These are phyloP conservation scores for Nakazawaea molendinolei DNA, from an alignment of 805 yeast genomes.

Conservation along the genomic window DNA sequence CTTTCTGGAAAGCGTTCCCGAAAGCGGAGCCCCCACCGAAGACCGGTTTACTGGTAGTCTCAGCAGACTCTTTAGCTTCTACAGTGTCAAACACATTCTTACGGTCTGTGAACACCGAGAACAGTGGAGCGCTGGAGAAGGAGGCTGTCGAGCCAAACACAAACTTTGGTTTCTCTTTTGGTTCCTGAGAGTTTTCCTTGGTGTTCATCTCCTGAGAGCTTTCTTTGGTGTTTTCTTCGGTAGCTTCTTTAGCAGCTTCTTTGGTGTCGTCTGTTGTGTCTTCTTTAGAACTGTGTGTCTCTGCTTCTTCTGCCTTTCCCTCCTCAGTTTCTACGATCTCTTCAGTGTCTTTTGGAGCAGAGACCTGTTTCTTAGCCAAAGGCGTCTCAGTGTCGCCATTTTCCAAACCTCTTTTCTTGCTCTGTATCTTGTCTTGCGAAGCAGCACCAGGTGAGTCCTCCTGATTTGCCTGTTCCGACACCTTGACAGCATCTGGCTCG, in stretches of 20 bases:
- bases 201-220: conserved; percentile 4
- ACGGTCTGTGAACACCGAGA: conserved; percentile 24
- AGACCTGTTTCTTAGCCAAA: no score
- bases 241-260: conserved; percentile 12
- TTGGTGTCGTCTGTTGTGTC: conserved; percentile 13
- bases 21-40: conserved; percentile 41
- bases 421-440: no score
- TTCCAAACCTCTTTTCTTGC: conserved; percentile 1
- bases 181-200: no score
- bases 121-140: conserved; percentile 39
- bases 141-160: conserved; percentile 50
- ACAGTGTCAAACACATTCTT: conserved; percentile 28
- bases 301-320: conserved; percentile 16
- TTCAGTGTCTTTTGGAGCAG: conserved; percentile 9
- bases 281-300: conserved; percentile 13
- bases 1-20: conserved; percentile 49
- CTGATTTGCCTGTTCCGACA: neutral
- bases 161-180: conserved; percentile 31
- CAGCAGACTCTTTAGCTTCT: conserved; percentile 3
- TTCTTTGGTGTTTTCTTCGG: conserved; percentile 8
- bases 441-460: no score
- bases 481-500: neutral
- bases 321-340: conserved; percentile 17
- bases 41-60: conserved; percentile 17
- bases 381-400: conserved; percentile 5